Evolutionary conservation across 352 stramenopile species (phyloP).

Genomic region (Pythium sukuiense): DNA sequence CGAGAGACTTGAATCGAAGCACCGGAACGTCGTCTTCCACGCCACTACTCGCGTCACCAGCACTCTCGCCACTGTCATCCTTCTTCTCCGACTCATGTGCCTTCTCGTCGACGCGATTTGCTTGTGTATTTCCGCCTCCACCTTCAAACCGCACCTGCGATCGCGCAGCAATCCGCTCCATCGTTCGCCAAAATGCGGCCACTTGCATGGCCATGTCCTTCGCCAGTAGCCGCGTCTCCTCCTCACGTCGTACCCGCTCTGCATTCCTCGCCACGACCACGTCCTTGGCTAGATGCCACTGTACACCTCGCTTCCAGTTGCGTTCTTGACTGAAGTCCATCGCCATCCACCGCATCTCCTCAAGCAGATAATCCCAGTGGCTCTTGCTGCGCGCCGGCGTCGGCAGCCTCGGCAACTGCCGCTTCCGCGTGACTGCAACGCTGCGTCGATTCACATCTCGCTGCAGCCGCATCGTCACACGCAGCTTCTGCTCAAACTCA

Average conservation of each 20-base stretch:
- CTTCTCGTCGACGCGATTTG: not conserved
- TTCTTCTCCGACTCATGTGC: not conserved
- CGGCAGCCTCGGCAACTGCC: conserved; percentile 62
- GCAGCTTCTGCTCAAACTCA: conserved; percentile 55
- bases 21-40: not conserved
- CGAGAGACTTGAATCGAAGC: conserved; percentile 20
- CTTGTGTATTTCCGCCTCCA: not conserved
- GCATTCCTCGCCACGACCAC: conserved; percentile 67
- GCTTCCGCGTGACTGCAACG: conserved; percentile 50
- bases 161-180: conserved; percentile 80
- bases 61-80: conserved; percentile 20
- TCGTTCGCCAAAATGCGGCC: conserved; percentile 81
- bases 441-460: conserved; percentile 41
- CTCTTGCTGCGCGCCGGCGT: conserved; percentile 55
- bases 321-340: conserved; percentile 96
- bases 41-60: not conserved
- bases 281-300: conserved; percentile 61
- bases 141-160: conserved; percentile 74
- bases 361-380: conserved; percentile 94
- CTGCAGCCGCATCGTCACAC: conserved; percentile 46
- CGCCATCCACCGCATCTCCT: conserved; percentile 97
- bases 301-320: conserved; percentile 93
- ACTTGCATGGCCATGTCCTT: conserved; percentile 67
- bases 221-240: conserved; percentile 64
- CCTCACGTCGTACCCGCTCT: conserved; percentile 64